Evolutionary conservation across 257 asterid species (phyloP).

Genomic region (Jacaranda copaia): DNA sequence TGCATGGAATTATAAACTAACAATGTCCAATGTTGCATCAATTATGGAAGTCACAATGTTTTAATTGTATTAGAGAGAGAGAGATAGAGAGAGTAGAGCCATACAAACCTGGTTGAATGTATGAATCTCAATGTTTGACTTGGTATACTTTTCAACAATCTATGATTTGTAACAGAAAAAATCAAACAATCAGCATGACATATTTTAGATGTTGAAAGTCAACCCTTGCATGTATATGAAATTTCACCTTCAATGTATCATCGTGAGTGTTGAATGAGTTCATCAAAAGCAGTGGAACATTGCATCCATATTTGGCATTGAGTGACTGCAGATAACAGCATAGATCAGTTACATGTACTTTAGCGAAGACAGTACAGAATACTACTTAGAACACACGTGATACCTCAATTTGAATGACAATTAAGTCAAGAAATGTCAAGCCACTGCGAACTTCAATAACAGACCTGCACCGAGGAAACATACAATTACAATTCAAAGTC

Average conservation of each 20-base stretch:
- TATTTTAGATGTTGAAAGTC: conserved; percentile 12
- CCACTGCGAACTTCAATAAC: conserved; percentile 99
- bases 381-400: neutral
- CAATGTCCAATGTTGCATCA: conserved; percentile 8
- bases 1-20: conserved; percentile 33
- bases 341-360: conserved; percentile 37
- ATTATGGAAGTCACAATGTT: conserved; percentile 9
- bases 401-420: conserved; percentile 98
- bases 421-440: conserved; percentile 94
- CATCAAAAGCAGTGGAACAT: conserved; percentile 93
- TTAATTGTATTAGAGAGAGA: neutral
- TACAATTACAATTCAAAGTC: conserved; percentile 26
- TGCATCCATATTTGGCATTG: conserved; percentile 87
- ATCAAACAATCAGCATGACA: conserved; percentile 32
- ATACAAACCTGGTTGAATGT: conserved; percentile 89
- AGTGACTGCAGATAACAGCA: conserved; percentile 67
- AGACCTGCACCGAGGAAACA: conserved; percentile 63
- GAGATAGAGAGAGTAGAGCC: conserved; percentile 10
- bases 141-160: conserved; percentile 88
- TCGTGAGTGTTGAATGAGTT: conserved; percentile 99
- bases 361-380: conserved; percentile 20
- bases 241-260: conserved; percentile 86
- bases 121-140: conserved; percentile 82
- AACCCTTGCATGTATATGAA: neutral
- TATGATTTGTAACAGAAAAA: conserved; percentile 42